Percentiles rank a stretch among this genome's conserved stretches.
These are phyloP conservation scores for Tylopilus balloui DNA, from an alignment of 768 basidiomycete species.

Conservation along the genomic window DNA sequence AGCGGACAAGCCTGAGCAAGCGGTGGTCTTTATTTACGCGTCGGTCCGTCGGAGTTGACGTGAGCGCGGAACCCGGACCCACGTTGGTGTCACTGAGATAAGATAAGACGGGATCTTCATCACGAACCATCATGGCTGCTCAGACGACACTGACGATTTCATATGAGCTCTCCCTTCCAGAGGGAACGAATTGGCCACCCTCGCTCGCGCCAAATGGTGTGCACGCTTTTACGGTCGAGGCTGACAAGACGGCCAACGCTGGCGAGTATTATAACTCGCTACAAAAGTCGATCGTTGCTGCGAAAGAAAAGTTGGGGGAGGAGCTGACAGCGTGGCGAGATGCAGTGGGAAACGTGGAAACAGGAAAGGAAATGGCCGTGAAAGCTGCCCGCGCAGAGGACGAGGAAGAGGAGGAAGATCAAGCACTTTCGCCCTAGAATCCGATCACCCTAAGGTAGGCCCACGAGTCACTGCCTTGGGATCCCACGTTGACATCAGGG, in stretches of 20 bases:
- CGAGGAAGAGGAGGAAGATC: slow-evolving; percentile 42
- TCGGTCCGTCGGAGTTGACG: slow-evolving; percentile 18
- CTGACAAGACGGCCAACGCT: slow-evolving; percentile 11
- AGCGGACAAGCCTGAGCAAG: not conserved
- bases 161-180: slow-evolving; percentile 24
- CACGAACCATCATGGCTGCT: slow-evolving; percentile 12
- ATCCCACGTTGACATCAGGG: not conserved
- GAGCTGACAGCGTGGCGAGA: slow-evolving; percentile 76
- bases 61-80: not conserved
- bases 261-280: slow-evolving; percentile 48
- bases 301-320: slow-evolving; percentile 53
- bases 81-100: slow-evolving; percentile 15
- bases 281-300: slow-evolving; percentile 44
- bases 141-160: slow-evolving; percentile 16
- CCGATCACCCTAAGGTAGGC: not conserved
- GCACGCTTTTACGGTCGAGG: slow-evolving; percentile 25
- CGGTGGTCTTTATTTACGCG: slow-evolving; percentile 2
- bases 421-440: slow-evolving; percentile 7
- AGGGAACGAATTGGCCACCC: slow-evolving; percentile 10
- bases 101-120: slow-evolving; percentile 21
- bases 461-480: not conserved
- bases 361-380: slow-evolving; percentile 50
- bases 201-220: slow-evolving; percentile 21
- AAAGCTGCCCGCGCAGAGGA: slow-evolving; percentile 42
- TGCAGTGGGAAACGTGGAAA: slow-evolving; percentile 60